Percentiles rank a stretch among this genome's conserved stretches.
These are phyloP conservation scores for Magnusiomyces clavatus DNA, from an alignment of 1,139 yeast genomes.

Conservation along the genomic window DNA sequence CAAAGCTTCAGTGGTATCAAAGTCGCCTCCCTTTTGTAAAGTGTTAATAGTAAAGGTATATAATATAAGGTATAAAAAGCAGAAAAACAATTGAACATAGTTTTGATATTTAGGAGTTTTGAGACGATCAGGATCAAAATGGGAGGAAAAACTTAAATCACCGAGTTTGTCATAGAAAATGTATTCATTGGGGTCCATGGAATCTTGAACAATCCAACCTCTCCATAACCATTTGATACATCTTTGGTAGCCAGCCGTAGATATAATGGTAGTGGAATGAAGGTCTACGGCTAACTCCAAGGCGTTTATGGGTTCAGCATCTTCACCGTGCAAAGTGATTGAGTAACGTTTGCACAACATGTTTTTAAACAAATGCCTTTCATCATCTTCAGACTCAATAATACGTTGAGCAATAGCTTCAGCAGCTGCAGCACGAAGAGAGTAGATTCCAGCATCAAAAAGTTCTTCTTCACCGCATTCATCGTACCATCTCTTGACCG, in stretches of 20 bases:
- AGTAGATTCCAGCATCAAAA: constrained; percentile 58
- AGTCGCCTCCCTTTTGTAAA: constrained; percentile 29
- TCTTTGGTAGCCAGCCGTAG: constrained; percentile 75
- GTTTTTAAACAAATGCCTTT: constrained; percentile 60
- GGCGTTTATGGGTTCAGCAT: constrained; percentile 58
- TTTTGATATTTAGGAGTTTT: constrained; percentile 83
- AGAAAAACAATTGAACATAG: constrained; percentile 57
- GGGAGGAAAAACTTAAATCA: constrained; percentile 49
- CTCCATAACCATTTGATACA: constrained; percentile 89
- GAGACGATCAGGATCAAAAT: constrained; percentile 75
- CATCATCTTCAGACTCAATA: constrained; percentile 53
- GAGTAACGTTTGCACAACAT: constrained; percentile 72
- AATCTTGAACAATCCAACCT: constrained; percentile 82
- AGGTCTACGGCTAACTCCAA: constrained; percentile 80
- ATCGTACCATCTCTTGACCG: constrained; percentile 75
- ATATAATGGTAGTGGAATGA: constrained; percentile 71
- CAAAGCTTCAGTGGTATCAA: constrained; percentile 44
- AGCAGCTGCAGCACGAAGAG: constrained; percentile 57
- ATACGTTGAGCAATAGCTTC: constrained; percentile 63
- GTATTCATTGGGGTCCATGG: constrained; percentile 56
- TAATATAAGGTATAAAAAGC: constrained; percentile 53
- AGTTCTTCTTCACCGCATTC: constrained; percentile 53
- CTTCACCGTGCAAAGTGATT: constrained; percentile 55
- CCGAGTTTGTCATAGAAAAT: constrained; percentile 55
- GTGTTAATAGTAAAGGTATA: constrained; percentile 61